Conservation (phyloP, 768 basidiomycete species). For the Calocybe gangraenosa region DNA sequence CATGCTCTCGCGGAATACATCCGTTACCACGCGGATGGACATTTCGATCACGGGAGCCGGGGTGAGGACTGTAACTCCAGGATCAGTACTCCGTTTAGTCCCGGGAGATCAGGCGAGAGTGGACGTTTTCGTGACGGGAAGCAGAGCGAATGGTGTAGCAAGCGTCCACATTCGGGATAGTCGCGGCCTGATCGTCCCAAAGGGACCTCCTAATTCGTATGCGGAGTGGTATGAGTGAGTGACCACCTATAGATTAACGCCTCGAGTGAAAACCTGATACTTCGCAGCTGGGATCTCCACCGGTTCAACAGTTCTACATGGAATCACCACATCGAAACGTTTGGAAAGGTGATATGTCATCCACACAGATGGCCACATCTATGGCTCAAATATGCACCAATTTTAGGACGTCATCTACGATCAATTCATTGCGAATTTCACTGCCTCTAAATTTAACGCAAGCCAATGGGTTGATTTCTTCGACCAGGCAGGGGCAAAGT, state of each 20-base stretch:
- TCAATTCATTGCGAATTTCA: conserved; percentile 54
- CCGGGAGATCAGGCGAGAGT: conserved; percentile 47
- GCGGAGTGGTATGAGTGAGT: conserved; percentile 58
- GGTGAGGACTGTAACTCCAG: conserved; percentile 38
- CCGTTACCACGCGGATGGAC: conserved; percentile 28
- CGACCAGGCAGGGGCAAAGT: conserved; percentile 54
- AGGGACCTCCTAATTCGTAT: conserved; percentile 38
- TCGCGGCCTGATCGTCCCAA: conserved; percentile 17
- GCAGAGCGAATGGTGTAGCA: conserved; percentile 22
- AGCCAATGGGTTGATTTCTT: conserved; percentile 53
- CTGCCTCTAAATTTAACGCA: conserved; percentile 48
- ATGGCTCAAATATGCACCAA: too few species aligned
- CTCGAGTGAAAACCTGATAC: not conserved
- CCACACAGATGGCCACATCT: not conserved
- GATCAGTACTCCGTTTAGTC: conserved; percentile 40
- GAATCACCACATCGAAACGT: conserved; percentile 45
- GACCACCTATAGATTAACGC: not conserved
- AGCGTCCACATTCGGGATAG: conserved; percentile 29
- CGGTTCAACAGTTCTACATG: conserved; percentile 38
- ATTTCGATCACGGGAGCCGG: conserved; percentile 34
- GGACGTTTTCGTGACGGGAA: conserved; percentile 43
- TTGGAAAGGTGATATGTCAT: conserved; percentile 31
- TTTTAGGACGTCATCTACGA: conserved; percentile 48
- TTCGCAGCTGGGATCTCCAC: conserved; percentile 34
- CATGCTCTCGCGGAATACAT: conserved; percentile 21